phyloP scores from a whole-genome alignment of 2,329 filamentous ascomycete genomes.

The Botrytis sinoallii region DNA sequence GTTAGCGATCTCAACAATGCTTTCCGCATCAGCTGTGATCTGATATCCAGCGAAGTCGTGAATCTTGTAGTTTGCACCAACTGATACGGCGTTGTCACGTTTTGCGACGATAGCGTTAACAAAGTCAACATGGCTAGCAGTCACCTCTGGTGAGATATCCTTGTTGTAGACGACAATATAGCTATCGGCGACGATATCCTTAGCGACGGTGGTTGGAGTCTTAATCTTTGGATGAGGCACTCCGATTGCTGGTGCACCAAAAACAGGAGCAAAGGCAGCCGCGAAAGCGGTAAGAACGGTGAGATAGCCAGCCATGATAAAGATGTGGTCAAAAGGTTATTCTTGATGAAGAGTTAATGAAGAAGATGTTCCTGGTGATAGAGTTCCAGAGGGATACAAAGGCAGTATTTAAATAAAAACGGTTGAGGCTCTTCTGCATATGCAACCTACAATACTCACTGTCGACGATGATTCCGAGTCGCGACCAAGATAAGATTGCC shows the following conservation, averaged over 20 bases:
- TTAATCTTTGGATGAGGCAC: constrained; percentile 27
- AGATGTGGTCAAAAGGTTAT: background rate
- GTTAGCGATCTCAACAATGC: constrained; percentile 33
- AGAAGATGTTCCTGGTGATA: constrained; percentile 8
- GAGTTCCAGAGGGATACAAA: background rate
- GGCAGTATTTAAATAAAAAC: constrained; percentile 3
- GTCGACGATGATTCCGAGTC: background rate
- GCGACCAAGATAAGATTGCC: background rate
- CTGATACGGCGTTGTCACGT: constrained; percentile 47
- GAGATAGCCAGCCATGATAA: constrained; percentile 33
- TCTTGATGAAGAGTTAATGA: background rate
- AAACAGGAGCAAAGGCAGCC: constrained; percentile 31
- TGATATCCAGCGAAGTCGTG: constrained; percentile 33
- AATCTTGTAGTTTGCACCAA: constrained; percentile 34
- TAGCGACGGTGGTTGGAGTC: constrained; percentile 46
- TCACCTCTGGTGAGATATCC: constrained; percentile 47
- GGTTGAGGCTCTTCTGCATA: background rate
- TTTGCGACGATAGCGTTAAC: constrained; percentile 51
- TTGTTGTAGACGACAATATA: constrained; percentile 66
- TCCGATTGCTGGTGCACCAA: constrained; percentile 28
- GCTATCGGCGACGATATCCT: constrained; percentile 51
- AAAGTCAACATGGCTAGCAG: constrained; percentile 49
- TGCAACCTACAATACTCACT: background rate
- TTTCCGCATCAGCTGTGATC: constrained; percentile 29
- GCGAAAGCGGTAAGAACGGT: constrained; percentile 33